These are phyloP conservation scores for Wickerhamia fluorescens DNA, from an alignment of 805 yeast species.

Conservation along the genomic window DNA sequence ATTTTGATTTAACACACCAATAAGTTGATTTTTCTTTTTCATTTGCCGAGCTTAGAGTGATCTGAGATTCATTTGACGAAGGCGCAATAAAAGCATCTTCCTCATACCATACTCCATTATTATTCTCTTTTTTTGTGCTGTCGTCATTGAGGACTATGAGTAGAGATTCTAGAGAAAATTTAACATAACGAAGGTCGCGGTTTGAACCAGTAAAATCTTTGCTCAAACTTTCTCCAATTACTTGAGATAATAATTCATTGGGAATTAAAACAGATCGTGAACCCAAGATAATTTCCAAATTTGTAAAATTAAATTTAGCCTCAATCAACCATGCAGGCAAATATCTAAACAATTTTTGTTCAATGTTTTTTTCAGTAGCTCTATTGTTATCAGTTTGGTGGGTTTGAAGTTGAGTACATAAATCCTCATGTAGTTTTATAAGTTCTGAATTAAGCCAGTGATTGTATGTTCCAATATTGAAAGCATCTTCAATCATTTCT, in stretches of 20 bases:
- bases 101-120: no score
- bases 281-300: slow-evolving; percentile 20
- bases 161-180: slow-evolving; percentile 9
- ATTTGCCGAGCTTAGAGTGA: not conserved
- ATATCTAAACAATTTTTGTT: slow-evolving; percentile 12
- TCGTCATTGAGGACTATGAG: slow-evolving; percentile 5
- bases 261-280: slow-evolving; percentile 34
- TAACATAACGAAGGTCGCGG: slow-evolving; percentile 15
- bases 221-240: slow-evolving; percentile 8
- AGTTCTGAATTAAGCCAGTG: slow-evolving; percentile 17
- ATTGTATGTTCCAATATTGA: slow-evolving; percentile 24
- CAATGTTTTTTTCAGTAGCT: slow-evolving; percentile 1
- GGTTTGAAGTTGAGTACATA: not conserved
- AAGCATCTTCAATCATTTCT: slow-evolving; percentile 14
- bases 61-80: not conserved
- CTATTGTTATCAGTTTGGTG: not conserved
- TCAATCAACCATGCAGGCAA: slow-evolving; percentile 31
- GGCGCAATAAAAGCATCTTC: no score
- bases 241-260: slow-evolving; percentile 9
- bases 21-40: slow-evolving; percentile 5
- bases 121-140: not conserved
- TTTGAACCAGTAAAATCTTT: slow-evolving; percentile 12
- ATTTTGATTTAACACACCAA: slow-evolving; percentile 16
- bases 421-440: slow-evolving; percentile 3
- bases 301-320: slow-evolving; percentile 11